Evolutionary conservation across 139 green algal species (phyloP), one percentile per base, ranked within the genome.

Genomic region (Micractinium sp.): DNA sequence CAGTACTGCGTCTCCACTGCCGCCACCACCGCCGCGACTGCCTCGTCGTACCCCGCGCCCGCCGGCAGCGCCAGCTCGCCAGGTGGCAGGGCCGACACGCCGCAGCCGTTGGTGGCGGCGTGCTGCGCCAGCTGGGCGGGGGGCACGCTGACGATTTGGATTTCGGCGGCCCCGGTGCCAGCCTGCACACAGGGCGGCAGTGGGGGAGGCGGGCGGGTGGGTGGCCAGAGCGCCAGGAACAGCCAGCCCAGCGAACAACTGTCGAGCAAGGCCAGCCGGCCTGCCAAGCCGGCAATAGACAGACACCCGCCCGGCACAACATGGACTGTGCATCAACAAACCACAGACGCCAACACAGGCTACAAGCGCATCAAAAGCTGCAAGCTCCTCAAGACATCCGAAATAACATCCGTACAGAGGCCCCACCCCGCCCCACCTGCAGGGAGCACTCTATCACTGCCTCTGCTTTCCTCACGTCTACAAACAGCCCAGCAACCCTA

Each of bases 51-150:
- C 29, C 47, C 29, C 2, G 47, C 47, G 19, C 78, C 86, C 7
- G 63, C 25, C 14, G 75, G 36, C 63, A 90, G 78, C 22, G 39
- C 63, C 77, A 90, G 31, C 38, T 41, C 86, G 41, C 86, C 77
- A 5, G 35, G 33, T 0, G 78, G 86, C 61, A 90, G 78, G 38
- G 83, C 86, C 0, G 86, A 41, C 22, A 90, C 77, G 1, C 23
- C 3, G 61, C 78, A 86, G n/a, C 74, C 77, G 39, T 79, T 79
- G 41, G 63, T 22, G 18, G 61, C 76, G 19, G 86, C 86, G 18
- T 86, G 78, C 60, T 38, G 61, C 38, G n/a, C 33, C 76, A 90
- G 86, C 61, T 73, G 29, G 23, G 41, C 16, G 31, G 86, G 86
- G 4, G 76, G 77, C 63, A 90, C 76, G 38, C 35, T 67, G 12